phyloP scores from a whole-genome alignment of 306 rosid species.

The Alnus rubra region DNA sequence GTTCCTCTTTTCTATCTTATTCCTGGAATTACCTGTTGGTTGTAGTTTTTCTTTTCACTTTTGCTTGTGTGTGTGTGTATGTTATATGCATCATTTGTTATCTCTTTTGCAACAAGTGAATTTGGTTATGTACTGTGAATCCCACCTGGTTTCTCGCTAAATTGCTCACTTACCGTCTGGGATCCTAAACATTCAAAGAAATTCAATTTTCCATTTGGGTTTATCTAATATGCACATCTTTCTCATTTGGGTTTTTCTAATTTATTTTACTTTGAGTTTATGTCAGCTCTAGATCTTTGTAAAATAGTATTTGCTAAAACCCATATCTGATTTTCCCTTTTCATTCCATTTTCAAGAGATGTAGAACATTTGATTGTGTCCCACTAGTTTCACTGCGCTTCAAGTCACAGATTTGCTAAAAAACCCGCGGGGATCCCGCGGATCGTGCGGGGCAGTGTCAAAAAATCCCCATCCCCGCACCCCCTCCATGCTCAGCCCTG shows the following conservation, averaged over 20 bases:
- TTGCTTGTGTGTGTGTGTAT: background rate
- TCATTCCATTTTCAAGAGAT: background rate
- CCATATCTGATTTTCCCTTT: background rate
- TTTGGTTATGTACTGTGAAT: background rate
- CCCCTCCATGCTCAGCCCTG: too few relatives aligned
- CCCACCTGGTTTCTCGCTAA: background rate
- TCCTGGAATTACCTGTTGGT: background rate
- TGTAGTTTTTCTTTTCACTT: background rate
- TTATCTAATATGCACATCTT: background rate
- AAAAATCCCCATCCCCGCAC: too few relatives aligned
- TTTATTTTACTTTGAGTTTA: background rate
- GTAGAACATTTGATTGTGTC: background rate
- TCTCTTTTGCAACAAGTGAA: too few relatives aligned
- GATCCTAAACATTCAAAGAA: background rate
- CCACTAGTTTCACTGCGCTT: background rate
- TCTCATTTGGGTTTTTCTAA: slow-evolving; percentile 5
- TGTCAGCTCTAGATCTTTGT: background rate
- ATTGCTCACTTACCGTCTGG: background rate
- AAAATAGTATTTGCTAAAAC: too few relatives aligned
- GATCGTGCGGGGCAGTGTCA: too few relatives aligned
- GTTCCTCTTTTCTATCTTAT: background rate
- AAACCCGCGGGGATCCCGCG: too few relatives aligned
- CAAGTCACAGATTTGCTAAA: background rate
- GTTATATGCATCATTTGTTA: background rate
- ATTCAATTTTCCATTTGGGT: background rate